Base-by-base conservation (phyloP, 257 asterid genomes). In the Buddleja alternifolia region DNA sequence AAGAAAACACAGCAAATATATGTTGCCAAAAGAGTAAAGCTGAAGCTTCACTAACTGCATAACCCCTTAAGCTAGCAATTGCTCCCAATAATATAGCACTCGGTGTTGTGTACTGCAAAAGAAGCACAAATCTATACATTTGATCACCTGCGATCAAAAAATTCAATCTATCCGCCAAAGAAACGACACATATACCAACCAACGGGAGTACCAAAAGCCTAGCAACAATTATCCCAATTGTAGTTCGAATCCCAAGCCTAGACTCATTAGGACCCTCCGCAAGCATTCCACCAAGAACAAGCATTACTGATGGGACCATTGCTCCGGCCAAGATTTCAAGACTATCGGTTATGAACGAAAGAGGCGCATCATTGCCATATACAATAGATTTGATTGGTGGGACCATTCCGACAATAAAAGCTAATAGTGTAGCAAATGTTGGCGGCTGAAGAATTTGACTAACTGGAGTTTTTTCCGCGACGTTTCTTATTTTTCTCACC, bases 381-480 rank as follows among this genome's bases (percentile, higher is more conserved):
- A 83, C 85, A 23, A 81, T 6, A 3, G 84, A 69, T 67, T 85
- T 85, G 32, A 88, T 34, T 7, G 82, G 80, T 7, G 95, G 90
- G 37, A 85, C 77, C 90, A 85, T 77, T 47, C 92, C 95, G 14
- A 85, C 75, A 14, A 83, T 1, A 56, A 88, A 83, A 41, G 95
- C 88, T 60, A 86, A 50, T 23, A 85, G 32, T 0, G 90, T 93
- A 12, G 99, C 99, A 5, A 93, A 8, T 10, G 84, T 87, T 3
- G 99, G 96, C 0, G 99, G 99, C 76, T 89, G 96, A 69, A 93
- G 96, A 51, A 93, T 86, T 60, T 85, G 84, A 32, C 34, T 77
- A 16, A 93, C 16, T 3, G 99, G 99, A 8, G 97, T 93, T 63
- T 82, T 81, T 70, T 87, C 96, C 3, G 89, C 99, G 11, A 89